phyloP scores from a whole-genome alignment of 208 protist genomes.

The Porcisia hertigi region DNA sequence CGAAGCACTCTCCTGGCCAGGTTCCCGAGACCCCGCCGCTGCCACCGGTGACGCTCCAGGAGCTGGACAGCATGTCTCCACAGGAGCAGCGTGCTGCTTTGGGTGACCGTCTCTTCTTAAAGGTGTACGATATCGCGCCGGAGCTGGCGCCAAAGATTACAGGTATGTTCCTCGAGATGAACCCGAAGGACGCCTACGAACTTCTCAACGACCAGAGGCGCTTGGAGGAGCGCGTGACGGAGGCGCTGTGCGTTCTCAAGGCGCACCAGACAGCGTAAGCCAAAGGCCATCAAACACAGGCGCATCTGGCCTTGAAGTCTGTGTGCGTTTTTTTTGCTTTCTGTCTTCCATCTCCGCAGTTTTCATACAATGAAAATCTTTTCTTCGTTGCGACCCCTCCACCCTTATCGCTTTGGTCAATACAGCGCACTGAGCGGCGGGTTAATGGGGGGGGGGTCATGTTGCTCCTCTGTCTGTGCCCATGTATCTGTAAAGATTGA shows the following conservation, averaged over 20 bases:
- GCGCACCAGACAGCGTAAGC: conserved; percentile 44
- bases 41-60: conserved; percentile 79
- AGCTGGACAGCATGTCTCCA: conserved; percentile 79
- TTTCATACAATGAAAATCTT: neutral
- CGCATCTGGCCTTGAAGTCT: neutral
- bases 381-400: neutral
- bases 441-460: neutral
- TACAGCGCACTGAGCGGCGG: neutral
- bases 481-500: neutral
- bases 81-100: conserved; percentile 91
- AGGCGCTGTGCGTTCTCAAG: conserved; percentile 82
- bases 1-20: conserved; percentile 59
- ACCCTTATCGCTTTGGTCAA: neutral
- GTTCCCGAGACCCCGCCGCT: conserved; percentile 81
- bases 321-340: neutral
- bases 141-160: conserved; percentile 89
- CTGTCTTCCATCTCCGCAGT: neutral
- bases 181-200: conserved; percentile 65
- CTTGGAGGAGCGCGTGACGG: conserved; percentile 72
- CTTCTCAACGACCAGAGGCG: conserved; percentile 72
- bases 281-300: neutral
- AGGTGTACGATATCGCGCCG: conserved; percentile 84
- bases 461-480: neutral
- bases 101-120: conserved; percentile 88
- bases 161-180: conserved; percentile 90